Evolutionary conservation across 139 green algal genomes (phyloP).

Genomic region (Diplosphaera chodatii): DNA sequence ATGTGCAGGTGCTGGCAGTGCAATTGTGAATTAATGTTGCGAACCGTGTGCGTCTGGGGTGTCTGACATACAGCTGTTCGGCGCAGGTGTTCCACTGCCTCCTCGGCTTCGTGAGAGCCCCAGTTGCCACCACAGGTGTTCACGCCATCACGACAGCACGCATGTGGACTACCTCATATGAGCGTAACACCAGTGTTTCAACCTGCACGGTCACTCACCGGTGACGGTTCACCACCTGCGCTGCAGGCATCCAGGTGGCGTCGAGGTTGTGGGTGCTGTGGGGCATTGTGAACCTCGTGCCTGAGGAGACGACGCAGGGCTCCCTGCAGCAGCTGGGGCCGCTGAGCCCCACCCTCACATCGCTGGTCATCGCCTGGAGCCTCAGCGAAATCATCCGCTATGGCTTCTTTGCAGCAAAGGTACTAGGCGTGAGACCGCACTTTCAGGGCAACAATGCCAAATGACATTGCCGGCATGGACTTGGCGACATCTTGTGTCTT

Average conservation of each 20-base stretch:
- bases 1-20: not conserved
- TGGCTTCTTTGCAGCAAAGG: conserved; percentile 84
- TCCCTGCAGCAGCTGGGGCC: conserved; percentile 11
- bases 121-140: conserved; percentile 73
- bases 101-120: conserved; percentile 72
- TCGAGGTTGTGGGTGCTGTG: conserved; percentile 80
- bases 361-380: conserved; percentile 77
- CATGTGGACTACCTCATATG: too few species aligned
- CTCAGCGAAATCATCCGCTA: conserved; percentile 90
- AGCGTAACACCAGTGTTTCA: not conserved
- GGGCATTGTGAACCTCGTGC: conserved; percentile 67
- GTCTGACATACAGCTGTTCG: not conserved
- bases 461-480: not conserved
- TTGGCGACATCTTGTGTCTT: too few species aligned
- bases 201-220: not conserved
- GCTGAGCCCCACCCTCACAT: conserved; percentile 58
- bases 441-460: too few species aligned
- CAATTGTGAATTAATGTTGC: too few species aligned
- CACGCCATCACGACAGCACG: not conserved
- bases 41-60: too few species aligned
- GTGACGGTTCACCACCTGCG: not conserved
- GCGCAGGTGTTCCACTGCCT: conserved; percentile 64
- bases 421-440: too few species aligned
- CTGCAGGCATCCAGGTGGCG: conserved; percentile 75
- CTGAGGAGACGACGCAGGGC: conserved; percentile 17